Evolutionary conservation across 75 land plant species (phyloP).

Genomic region (Larix kaempferi): DNA sequence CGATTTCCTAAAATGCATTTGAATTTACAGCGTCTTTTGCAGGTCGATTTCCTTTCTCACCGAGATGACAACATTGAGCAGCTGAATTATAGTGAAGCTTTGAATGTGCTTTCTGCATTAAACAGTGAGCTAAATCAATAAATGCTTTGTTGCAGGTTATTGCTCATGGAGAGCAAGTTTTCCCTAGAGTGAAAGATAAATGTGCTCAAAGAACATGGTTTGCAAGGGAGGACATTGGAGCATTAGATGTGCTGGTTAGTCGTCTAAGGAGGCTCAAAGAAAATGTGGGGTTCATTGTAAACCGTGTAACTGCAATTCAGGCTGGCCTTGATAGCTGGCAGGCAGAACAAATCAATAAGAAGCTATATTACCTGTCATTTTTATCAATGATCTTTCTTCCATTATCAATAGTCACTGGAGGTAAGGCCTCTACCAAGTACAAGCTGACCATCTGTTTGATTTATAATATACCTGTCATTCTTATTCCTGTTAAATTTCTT

Average conservation of each 20-base stretch:
- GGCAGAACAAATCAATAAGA: constrained; percentile 87
- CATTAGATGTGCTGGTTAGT: constrained; percentile 67
- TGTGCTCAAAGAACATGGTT: constrained; percentile 70
- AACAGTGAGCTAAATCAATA: not conserved
- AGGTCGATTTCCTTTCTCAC: constrained; percentile 38
- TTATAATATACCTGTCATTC: not conserved
- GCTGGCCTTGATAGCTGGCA: constrained; percentile 97
- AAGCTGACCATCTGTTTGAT: not conserved
- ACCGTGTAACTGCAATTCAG: constrained; percentile 84
- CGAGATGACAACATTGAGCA: not conserved
- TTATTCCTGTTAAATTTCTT: not conserved
- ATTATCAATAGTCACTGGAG: constrained; percentile 85
- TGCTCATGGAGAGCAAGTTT: constrained; percentile 92
- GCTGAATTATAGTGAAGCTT: not conserved
- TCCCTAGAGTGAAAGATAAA: constrained; percentile 85
- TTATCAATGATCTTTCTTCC: constrained; percentile 88
- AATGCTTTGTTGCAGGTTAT: constrained; percentile 42
- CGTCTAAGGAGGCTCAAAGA: constrained; percentile 83
- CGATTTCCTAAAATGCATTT: constrained; percentile 89
- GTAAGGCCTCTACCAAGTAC: constrained; percentile 22
- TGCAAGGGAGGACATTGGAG: constrained; percentile 44
- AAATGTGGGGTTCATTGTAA: constrained; percentile 81
- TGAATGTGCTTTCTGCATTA: constrained; percentile 2
- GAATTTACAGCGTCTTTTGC: constrained; percentile 73
- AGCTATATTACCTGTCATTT: constrained; percentile 85